Conservation (phyloP, 345 rosid species). For the Salix exigua region DNA sequence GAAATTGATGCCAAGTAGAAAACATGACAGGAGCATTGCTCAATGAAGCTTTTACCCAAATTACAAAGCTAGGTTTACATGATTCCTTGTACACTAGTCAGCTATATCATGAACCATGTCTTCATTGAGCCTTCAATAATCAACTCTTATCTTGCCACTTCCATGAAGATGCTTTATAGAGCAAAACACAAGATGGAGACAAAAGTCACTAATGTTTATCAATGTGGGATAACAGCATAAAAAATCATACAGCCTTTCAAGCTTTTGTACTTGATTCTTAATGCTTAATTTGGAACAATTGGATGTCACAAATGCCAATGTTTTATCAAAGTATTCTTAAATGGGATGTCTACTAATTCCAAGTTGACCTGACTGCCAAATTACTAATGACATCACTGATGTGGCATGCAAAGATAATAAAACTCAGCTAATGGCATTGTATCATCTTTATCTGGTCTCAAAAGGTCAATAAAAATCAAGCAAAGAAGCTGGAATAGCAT, state of each 20-base stretch:
- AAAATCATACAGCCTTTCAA: background rate
- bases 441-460: background rate
- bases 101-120: background rate
- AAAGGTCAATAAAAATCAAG: background rate
- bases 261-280: background rate
- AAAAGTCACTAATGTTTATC: background rate
- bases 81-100: background rate
- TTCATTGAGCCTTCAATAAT: background rate
- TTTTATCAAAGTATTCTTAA: background rate
- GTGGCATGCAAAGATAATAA: background rate
- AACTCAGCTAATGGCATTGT: background rate
- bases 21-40: background rate
- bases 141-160: background rate
- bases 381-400: background rate
- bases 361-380: background rate
- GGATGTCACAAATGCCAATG: background rate
- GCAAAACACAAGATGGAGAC: background rate
- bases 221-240: background rate
- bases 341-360: background rate
- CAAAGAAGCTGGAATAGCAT: background rate
- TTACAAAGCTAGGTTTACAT: background rate
- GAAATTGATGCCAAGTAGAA: background rate
- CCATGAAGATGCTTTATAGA: background rate
- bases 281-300: background rate
- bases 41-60: background rate